Conservation (phyloP, 805 yeast species). For the Geotrichum ghanense region DNA sequence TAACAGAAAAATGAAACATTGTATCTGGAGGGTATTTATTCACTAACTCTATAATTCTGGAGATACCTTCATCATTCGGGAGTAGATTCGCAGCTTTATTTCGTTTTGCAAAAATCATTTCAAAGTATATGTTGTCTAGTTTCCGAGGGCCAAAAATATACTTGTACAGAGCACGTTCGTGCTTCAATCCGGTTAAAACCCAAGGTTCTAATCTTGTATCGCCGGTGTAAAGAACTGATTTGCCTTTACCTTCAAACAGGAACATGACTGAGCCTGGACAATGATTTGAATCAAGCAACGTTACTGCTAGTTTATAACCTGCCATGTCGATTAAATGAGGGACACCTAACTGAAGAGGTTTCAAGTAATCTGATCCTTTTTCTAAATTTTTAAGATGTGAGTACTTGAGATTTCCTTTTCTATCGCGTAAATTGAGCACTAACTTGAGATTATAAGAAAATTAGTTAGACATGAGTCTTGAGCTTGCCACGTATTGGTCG, state of each 20-base stretch:
- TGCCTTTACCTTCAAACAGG: conserved; percentile 28
- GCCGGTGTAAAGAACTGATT: conserved; percentile 41
- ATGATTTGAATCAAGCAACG: conserved; percentile 41
- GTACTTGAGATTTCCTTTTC: too few relatives aligned
- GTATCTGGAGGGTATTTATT: conserved; percentile 34
- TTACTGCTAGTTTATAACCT: conserved; percentile 23
- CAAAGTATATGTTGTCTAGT: conserved; percentile 39
- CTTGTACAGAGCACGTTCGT: conserved; percentile 33
- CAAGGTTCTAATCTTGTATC: conserved; percentile 46
- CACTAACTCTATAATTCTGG: conserved; percentile 26
- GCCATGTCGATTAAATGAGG: conserved; percentile 16
- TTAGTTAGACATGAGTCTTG: too few relatives aligned
- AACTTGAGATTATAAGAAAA: too few relatives aligned
- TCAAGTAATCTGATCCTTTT: background rate
- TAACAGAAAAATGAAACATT: conserved; percentile 31
- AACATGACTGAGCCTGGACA: conserved; percentile 53
- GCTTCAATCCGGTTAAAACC: conserved; percentile 33
- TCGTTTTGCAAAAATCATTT: conserved; percentile 41
- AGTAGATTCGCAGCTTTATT: conserved; percentile 36
- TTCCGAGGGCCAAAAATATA: conserved; percentile 26
- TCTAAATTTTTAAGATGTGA: too few relatives aligned
- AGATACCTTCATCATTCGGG: conserved; percentile 33
- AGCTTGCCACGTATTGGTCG: too few relatives aligned
- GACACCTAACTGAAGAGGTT: conserved; percentile 12
- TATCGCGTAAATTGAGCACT: too few relatives aligned